Evolutionary conservation across 805 yeast genomes (phyloP), one percentile per base, ranked within the genome.

Genomic region (Saccharomycopsis fermentans): DNA sequence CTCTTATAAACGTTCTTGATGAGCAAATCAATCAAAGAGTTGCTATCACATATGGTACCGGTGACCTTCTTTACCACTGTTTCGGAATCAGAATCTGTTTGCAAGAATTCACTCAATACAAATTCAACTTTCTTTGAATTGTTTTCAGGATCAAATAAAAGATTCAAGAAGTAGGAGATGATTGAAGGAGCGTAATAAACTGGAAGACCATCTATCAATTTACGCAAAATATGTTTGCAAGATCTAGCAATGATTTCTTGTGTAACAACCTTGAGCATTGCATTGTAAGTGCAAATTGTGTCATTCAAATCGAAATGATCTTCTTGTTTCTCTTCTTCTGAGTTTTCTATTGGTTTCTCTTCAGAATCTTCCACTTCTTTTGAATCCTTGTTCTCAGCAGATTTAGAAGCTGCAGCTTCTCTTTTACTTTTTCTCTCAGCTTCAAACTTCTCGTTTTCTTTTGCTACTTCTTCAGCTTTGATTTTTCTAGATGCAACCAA

Each of bases 191-290:
- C 77, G 59, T 86, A 73, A 50, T 76, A 70, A 11, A 78, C 57
- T 17, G 94, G 89, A 17, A 84, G 67, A 0, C 64, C 57, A 5
- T 63, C 64, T 43, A 84, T 69, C 29, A 70, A 67, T 3, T 70
- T 68, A 67, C 90, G 82, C 65, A 91, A 72, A 52, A 84, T 69
- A 66, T 90, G 95, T 73, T 92, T 92, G 55, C 81, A 71, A 29
- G 88, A 81, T 73, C 99, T 84, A 26, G 92, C 80, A 65, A 91
- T 70, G 75, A 91, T 84, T 71, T 91, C 98, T 59, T 66, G 67
- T 17, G 62, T 55, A 14, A 63, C 48, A 17, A 66, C 54, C 5
- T 56, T 34, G 43, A 62, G 58, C 21, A 68, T 57, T 27, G 63
- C 50, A 29, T 63, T 57, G 26, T 54, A 63, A 17, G 65, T 57